A percentile compares a stretch with the other conserved stretches of the same genome.
These are phyloP conservation scores for Rosa chinensis DNA, from an alignment of 306 rosid species.

Conservation along the genomic window DNA sequence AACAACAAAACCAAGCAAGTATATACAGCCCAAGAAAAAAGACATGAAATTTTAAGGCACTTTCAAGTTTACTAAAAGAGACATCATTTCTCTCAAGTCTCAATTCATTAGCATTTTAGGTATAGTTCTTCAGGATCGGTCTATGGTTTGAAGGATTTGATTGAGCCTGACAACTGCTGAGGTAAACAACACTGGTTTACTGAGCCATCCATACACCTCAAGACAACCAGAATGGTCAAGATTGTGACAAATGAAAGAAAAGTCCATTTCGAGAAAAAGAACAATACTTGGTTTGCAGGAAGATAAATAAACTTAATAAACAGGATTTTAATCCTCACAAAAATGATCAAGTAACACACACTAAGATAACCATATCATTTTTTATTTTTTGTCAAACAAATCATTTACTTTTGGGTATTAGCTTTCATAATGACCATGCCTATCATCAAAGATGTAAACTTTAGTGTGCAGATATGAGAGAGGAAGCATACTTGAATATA, in stretches of 20 bases:
- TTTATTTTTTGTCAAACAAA: not conserved
- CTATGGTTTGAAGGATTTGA: constrained; percentile 28
- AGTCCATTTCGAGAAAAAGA: not conserved
- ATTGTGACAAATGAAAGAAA: not conserved
- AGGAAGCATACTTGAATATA: constrained; percentile 45
- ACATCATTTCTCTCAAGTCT: constrained; percentile 28
- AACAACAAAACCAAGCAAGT: constrained; percentile 44
- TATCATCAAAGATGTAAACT: not conserved
- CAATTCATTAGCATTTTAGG: constrained; percentile 24
- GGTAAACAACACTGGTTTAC: not conserved
- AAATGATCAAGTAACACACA: constrained; percentile 2
- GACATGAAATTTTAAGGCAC: constrained; percentile 35
- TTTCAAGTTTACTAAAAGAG: constrained; percentile 31
- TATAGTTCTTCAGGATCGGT: constrained; percentile 33
- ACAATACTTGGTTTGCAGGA: constrained; percentile 3
- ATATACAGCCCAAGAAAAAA: constrained; percentile 32
- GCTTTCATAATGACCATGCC: constrained; percentile 2
- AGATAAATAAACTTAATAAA: not conserved
- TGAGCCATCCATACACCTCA: constrained; percentile 4
- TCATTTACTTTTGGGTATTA: not conserved
- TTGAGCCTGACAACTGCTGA: constrained; percentile 10
- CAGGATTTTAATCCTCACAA: not conserved
- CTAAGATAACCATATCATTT: not conserved
- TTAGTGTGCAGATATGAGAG: constrained; percentile 4
- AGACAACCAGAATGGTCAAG: constrained; percentile 19